These are phyloP conservation scores for Domatiomyces catenatus DNA, from an alignment of 2,329 filamentous ascomycete species.

Conservation along the genomic window DNA sequence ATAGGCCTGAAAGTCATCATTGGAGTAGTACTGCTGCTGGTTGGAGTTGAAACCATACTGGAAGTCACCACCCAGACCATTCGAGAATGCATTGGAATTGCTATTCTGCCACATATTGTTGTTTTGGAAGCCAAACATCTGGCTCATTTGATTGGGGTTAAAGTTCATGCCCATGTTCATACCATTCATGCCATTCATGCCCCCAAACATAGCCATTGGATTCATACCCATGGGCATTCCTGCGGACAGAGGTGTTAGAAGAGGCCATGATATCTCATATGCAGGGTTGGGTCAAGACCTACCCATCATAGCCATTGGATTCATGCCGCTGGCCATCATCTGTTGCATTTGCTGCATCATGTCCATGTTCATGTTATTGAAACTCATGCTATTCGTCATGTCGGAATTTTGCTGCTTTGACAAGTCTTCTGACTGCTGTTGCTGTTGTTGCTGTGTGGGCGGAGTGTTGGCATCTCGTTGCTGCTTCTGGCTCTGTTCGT, in stretches of 20 bases:
- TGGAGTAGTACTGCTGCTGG: conserved; percentile 47
- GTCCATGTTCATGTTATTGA: conserved; percentile 37
- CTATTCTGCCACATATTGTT: conserved; percentile 66
- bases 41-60: conserved; percentile 69
- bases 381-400: conserved; percentile 15
- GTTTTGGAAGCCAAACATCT: conserved; percentile 67
- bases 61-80: conserved; percentile 69
- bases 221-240: conserved; percentile 60
- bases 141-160: conserved; percentile 42
- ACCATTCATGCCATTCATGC: conserved; percentile 75
- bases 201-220: conserved; percentile 35
- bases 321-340: conserved; percentile 31
- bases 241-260: conserved; percentile 21
- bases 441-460: background rate
- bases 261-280: background rate
- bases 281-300: conserved; percentile 26
- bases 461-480: background rate
- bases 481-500: background rate
- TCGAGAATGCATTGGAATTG: conserved; percentile 62
- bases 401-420: conserved; percentile 1
- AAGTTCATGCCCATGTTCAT: conserved; percentile 60
- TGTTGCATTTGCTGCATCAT: conserved; percentile 48
- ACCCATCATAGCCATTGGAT: conserved; percentile 55
- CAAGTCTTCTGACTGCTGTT: background rate
- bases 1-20: conserved; percentile 55